phyloP scores from a whole-genome alignment of 768 basidiomycete genomes.

The Russula earlei region DNA sequence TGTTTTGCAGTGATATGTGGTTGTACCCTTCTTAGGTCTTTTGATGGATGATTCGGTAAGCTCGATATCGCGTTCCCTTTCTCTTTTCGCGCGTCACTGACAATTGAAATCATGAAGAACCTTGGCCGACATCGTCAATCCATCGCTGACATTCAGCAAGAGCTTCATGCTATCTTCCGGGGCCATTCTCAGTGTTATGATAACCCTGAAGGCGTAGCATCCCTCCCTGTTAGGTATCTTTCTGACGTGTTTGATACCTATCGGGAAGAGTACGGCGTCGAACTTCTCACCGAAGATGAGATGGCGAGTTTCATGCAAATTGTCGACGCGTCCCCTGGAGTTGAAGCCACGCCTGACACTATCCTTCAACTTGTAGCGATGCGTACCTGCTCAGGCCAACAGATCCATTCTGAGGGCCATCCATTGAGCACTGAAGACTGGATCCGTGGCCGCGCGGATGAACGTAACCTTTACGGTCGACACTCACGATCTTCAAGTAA shows the following conservation, averaged over 20 bases:
- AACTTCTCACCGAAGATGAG: constrained; percentile 60
- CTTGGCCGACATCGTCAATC: constrained; percentile 61
- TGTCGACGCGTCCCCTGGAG: constrained; percentile 47
- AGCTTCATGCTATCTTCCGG: constrained; percentile 57
- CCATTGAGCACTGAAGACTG: constrained; percentile 25
- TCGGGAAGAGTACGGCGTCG: constrained; percentile 46
- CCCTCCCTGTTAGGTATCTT: constrained; percentile 62
- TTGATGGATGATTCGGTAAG: constrained; percentile 14
- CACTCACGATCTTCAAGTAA: constrained; percentile 50
- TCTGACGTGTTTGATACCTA: constrained; percentile 61
- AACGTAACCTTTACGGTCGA: constrained; percentile 22
- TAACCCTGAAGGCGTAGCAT: constrained; percentile 50
- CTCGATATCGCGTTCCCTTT: neutral
- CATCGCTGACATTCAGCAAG: constrained; percentile 58
- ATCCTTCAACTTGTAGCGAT: constrained; percentile 53
- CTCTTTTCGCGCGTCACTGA: neutral
- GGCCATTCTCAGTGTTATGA: constrained; percentile 51
- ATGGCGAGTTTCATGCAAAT: constrained; percentile 48
- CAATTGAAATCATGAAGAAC: constrained; percentile 10
- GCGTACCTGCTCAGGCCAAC: constrained; percentile 19
- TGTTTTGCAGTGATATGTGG: no score
- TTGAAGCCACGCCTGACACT: constrained; percentile 60
- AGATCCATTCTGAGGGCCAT: constrained; percentile 12
- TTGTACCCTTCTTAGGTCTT: no score
- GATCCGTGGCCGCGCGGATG: constrained; percentile 34